Base-by-base conservation (phyloP, 768 basidiomycete species). In the Piloderma croceum region DNA sequence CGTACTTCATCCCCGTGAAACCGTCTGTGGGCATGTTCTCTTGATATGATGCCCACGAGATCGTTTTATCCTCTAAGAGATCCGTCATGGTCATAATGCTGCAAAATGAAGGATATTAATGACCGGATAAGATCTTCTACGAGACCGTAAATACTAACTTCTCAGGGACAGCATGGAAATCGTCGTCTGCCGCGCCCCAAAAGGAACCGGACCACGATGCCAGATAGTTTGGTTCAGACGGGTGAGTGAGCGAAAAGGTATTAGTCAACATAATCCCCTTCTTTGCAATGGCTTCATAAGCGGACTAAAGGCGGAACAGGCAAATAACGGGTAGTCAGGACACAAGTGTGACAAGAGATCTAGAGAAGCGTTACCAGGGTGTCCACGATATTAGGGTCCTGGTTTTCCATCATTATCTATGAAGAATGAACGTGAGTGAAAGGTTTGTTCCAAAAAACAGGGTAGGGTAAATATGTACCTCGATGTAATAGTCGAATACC, bases 1-100 rank as follows among this genome's bases (percentile, higher is more conserved):
- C 48, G 24, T 46, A 67, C 44, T 65, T 62, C 52, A 60, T 72
- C 2, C 61, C 73, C 12, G 53, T 44, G 37, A 61, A 79, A 5
- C 69, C 76, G 41, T 74, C 71, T 1, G 52, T 53, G 2, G 77
- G 76, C 69, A 79, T 64, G 44, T 69, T 71, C 50, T 82, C 79
- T 52, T 79, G 71, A 49, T 82, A 83, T 13, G 71, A 62, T 0
- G 69, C 71, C 80, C 81, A 83, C 5, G 73, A 73, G 31, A 83
- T 66, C 32, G 59, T 64, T 48, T 75, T 72, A 13, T 64, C 59
- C 19, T 82, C 81, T 22, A 83, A 59, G 13, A 83, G 62, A 47
- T 83, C 81, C 19, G 77, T 71, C 31, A 81, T 48, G 11, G 72
- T 77, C 3, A 78, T 76, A 6, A 79, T 59, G 49, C 78, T 79